A percentile compares a stretch with the other conserved stretches of the same genome.
phyloP scores from a whole-genome alignment of 2,329 filamentous ascomycete genomes.

The Nigrospora osmanthi region DNA sequence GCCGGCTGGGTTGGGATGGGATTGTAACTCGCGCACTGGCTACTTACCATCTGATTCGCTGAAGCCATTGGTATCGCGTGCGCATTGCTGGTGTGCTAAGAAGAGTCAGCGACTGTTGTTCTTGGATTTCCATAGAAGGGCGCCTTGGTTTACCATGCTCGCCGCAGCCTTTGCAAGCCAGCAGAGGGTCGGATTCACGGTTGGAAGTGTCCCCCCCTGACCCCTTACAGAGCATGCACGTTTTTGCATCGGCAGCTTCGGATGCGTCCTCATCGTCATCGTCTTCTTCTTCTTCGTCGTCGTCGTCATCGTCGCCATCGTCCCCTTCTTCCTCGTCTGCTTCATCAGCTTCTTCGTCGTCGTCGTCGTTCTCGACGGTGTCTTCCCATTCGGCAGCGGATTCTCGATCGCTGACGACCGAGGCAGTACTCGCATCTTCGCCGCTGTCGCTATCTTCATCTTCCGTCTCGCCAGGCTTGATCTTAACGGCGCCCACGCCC shows the following conservation, averaged over 20 bases:
- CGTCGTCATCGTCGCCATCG: constrained; percentile 30
- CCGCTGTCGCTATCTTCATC: constrained; percentile 32
- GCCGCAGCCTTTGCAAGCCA: constrained; percentile 70
- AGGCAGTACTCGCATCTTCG: constrained; percentile 16
- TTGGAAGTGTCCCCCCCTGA: constrained; percentile 77
- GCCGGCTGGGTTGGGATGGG: constrained; percentile 13
- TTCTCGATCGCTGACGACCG: constrained; percentile 17
- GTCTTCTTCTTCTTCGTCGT: constrained; percentile 12
- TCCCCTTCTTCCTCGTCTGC: constrained; percentile 28
- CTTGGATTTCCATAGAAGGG: constrained; percentile 9
- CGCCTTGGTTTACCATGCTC: constrained; percentile 63
- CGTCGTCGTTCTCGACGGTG: constrained; percentile 18
- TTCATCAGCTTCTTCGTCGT: constrained; percentile 21
- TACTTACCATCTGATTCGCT: constrained; percentile 55
- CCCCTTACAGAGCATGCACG: constrained; percentile 69
- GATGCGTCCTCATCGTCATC: constrained; percentile 51
- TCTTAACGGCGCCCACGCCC: constrained; percentile 49
- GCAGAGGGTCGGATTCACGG: constrained; percentile 72
- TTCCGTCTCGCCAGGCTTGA: constrained; percentile 42
- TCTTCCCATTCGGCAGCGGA: constrained; percentile 22
- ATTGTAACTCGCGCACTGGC: constrained; percentile 8
- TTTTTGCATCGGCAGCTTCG: constrained; percentile 38
- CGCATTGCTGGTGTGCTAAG: constrained; percentile 87
- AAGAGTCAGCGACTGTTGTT: constrained; percentile 27
- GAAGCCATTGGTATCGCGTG: constrained; percentile 60